Evolutionary conservation across 2,329 filamentous ascomycete genomes (phyloP).

Genomic region (Pestalotiopsis sp.): DNA sequence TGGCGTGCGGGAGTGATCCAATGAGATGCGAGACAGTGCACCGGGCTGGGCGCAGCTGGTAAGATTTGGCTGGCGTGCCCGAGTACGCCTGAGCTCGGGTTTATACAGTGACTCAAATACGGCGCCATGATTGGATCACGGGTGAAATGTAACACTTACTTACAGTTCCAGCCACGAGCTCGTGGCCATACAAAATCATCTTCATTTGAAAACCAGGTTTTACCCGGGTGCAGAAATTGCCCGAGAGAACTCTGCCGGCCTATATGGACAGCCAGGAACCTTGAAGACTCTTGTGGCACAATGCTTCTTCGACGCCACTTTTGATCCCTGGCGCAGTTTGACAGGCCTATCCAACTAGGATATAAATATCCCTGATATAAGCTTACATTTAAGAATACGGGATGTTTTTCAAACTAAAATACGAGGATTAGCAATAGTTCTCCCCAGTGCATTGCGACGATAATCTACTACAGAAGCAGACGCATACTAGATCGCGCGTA

Average conservation of each 20-base stretch:
- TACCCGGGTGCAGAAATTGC: neutral
- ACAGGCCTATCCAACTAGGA: neutral
- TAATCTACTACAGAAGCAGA: neutral
- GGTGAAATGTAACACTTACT: neutral
- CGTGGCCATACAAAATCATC: neutral
- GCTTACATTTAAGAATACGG: neutral
- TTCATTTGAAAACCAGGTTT: neutral
- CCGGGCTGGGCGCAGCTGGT: too few relatives aligned
- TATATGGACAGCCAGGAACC: neutral
- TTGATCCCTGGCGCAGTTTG: neutral
- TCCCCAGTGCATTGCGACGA: neutral
- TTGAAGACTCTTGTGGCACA: neutral
- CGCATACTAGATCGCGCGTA: neutral
- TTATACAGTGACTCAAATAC: neutral
- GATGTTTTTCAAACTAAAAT: neutral
- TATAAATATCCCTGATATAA: neutral
- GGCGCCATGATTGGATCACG: neutral
- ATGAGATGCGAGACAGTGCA: too few relatives aligned
- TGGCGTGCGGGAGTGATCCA: too few relatives aligned
- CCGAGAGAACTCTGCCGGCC: neutral
- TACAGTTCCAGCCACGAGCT: neutral
- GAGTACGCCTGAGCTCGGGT: neutral
- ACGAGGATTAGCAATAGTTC: neutral
- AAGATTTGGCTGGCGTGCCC: neutral
- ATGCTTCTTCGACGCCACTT: neutral